These are phyloP conservation scores for Trichophyton mentagrophytes DNA, from an alignment of 2,329 filamentous ascomycete species.

Conservation along the genomic window DNA sequence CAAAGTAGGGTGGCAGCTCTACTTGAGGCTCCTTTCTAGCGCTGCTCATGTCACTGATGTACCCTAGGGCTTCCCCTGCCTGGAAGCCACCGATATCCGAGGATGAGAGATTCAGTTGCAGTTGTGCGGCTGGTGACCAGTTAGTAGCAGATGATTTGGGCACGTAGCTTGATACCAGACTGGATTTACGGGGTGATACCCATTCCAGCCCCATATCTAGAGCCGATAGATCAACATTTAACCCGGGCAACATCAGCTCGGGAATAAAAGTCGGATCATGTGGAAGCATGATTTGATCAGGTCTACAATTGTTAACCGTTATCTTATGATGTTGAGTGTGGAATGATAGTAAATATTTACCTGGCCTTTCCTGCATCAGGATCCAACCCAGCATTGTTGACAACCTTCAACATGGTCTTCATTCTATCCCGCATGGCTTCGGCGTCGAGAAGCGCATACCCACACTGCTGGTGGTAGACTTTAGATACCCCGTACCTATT, in stretches of 20 bases:
- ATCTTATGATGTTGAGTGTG: background rate
- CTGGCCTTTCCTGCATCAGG: constrained; percentile 56
- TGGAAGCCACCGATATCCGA: constrained; percentile 33
- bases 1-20: constrained; percentile 19
- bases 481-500: constrained; percentile 34
- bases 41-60: constrained; percentile 32
- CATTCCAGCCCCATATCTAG: constrained; percentile 29
- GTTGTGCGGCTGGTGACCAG: constrained; percentile 15
- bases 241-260: constrained; percentile 47
- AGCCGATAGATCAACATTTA: constrained; percentile 42
- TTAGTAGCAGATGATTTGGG: constrained; percentile 19
- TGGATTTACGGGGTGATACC: constrained; percentile 21
- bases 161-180: constrained; percentile 25
- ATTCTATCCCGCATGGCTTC: constrained; percentile 64
- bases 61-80: constrained; percentile 23
- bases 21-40: constrained; percentile 21
- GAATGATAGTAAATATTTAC: constrained; percentile 36
- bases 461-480: constrained; percentile 77
- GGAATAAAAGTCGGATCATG: constrained; percentile 76
- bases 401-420: constrained; percentile 49
- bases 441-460: constrained; percentile 70
- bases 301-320: constrained; percentile 37
- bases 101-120: constrained; percentile 37
- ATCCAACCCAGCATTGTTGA: constrained; percentile 52
- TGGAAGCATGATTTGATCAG: constrained; percentile 59